Conservation (phyloP, 2,329 filamentous ascomycete species). For the Pseudophaeomoniella oleicola region DNA sequence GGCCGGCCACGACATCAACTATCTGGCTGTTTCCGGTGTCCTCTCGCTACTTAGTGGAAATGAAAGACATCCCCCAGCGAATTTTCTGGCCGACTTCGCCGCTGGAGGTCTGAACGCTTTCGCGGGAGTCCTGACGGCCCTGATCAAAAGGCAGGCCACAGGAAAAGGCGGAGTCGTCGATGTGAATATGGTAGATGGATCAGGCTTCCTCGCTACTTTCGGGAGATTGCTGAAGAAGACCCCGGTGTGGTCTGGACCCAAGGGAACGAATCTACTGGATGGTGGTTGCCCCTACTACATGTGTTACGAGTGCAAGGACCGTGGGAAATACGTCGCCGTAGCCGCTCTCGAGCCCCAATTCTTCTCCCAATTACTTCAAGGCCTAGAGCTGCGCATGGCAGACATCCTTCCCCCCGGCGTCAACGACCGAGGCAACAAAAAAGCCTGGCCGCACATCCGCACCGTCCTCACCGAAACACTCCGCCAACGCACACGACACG, state of each 20-base stretch:
- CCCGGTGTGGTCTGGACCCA: conserved; percentile 43
- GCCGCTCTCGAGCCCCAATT: conserved; percentile 84
- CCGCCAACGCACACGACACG: conserved; percentile 49
- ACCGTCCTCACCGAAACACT: conserved; percentile 49
- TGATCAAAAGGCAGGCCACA: conserved; percentile 41
- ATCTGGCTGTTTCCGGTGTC: conserved; percentile 75
- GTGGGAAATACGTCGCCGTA: conserved; percentile 63
- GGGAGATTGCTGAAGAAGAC: conserved; percentile 53
- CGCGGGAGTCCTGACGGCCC: conserved; percentile 65
- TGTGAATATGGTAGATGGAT: conserved; percentile 93
- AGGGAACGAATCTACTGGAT: conserved; percentile 70
- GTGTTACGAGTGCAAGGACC: conserved; percentile 72
- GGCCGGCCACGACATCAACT: conserved; percentile 95
- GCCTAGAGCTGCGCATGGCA: conserved; percentile 43
- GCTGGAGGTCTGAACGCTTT: conserved; percentile 75
- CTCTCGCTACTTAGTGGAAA: conserved; percentile 58
- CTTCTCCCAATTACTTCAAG: conserved; percentile 52
- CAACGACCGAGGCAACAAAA: conserved; percentile 39
- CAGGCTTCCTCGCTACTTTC: conserved; percentile 63
- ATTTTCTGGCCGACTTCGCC: conserved; percentile 81
- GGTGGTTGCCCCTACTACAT: conserved; percentile 80
- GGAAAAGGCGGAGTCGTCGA: conserved; percentile 63
- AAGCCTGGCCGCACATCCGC: conserved; percentile 54
- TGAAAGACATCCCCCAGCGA: conserved; percentile 54
- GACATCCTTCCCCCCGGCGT: conserved; percentile 23